Percentiles rank a stretch among this genome's conserved stretches.
Conservation (phyloP, 495 filamentous ascomycete species). For the Xylaria acuta region DNA sequence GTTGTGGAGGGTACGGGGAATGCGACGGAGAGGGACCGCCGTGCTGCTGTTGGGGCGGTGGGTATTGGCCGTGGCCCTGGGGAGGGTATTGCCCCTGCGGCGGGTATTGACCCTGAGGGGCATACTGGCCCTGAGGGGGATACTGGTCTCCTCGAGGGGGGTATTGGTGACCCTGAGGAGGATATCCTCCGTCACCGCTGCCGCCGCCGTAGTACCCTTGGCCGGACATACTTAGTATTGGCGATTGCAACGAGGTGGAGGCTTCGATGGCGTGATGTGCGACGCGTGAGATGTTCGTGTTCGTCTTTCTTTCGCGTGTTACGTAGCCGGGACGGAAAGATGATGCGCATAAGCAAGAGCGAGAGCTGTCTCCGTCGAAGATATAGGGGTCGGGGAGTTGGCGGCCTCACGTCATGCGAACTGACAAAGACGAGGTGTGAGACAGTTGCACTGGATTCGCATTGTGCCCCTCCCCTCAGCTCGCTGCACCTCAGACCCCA, state of each 20-base stretch:
- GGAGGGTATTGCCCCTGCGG: constrained; percentile 19
- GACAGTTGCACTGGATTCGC: constrained; percentile 2
- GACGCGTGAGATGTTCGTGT: background rate
- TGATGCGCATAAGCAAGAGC: background rate
- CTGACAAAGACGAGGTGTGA: too few relatives aligned
- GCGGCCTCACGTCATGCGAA: constrained; percentile 15
- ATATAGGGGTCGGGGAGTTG: constrained; percentile 7
- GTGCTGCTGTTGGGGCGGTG: constrained; percentile 33
- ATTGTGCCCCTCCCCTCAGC: background rate
- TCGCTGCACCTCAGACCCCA: background rate
- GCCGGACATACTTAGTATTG: constrained; percentile 36
- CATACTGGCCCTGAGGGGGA: constrained; percentile 28
- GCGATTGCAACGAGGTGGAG: background rate
- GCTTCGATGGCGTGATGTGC: constrained; percentile 1
- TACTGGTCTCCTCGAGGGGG: constrained; percentile 33
- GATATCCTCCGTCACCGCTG: constrained; percentile 27
- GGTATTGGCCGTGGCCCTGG: constrained; percentile 31
- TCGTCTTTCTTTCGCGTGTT: background rate
- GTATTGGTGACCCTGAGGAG: constrained; percentile 31
- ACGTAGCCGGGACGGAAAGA: background rate
- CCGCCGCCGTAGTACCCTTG: constrained; percentile 38
- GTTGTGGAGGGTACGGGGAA: constrained; percentile 29
- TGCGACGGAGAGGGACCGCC: constrained; percentile 32
- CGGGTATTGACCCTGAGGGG: constrained; percentile 25
- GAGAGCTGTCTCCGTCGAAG: background rate